phyloP scores from a whole-genome alignment of 768 basidiomycete species.

The Roridomyces roridus region DNA sequence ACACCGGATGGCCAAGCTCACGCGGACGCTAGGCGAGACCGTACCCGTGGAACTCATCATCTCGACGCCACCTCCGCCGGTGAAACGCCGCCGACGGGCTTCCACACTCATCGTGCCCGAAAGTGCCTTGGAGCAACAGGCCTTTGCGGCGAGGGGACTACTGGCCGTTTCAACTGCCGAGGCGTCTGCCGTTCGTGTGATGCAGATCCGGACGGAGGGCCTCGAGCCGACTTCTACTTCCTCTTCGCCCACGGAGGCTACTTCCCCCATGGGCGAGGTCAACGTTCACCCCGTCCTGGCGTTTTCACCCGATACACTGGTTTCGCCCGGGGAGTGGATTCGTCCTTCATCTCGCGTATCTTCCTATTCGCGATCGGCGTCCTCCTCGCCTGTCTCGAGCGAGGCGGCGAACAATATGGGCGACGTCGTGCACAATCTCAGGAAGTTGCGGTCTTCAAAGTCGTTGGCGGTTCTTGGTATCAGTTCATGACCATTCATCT shows the following conservation, averaged over 20 bases:
- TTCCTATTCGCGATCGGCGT: neutral
- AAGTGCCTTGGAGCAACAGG: constrained; percentile 10
- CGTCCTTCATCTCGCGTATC: neutral
- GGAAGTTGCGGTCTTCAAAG: too few species aligned
- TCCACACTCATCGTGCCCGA: constrained; percentile 17
- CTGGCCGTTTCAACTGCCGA: neutral
- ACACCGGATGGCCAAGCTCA: constrained; percentile 48
- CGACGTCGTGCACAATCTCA: too few species aligned
- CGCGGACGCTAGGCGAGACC: constrained; percentile 51
- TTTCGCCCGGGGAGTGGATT: constrained; percentile 5
- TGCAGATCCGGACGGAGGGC: neutral
- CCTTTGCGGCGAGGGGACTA: constrained; percentile 1
- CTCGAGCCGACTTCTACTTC: neutral
- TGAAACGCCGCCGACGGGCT: constrained; percentile 18
- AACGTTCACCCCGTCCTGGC: constrained; percentile 9
- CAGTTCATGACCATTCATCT: too few species aligned
- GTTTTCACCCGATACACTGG: constrained; percentile 2
- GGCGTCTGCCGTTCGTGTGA: too few species aligned
- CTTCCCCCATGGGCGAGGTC: constrained; percentile 5
- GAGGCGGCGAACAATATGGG: too few species aligned
- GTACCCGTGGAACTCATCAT: constrained; percentile 48
- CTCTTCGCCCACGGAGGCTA: neutral
- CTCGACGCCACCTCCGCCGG: neutral
- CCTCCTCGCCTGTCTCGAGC: too few species aligned
- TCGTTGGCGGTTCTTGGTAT: too few species aligned